Conservation (phyloP, 2,329 filamentous ascomycete genomes). For the Pseudogymnoascus sp. region DNA sequence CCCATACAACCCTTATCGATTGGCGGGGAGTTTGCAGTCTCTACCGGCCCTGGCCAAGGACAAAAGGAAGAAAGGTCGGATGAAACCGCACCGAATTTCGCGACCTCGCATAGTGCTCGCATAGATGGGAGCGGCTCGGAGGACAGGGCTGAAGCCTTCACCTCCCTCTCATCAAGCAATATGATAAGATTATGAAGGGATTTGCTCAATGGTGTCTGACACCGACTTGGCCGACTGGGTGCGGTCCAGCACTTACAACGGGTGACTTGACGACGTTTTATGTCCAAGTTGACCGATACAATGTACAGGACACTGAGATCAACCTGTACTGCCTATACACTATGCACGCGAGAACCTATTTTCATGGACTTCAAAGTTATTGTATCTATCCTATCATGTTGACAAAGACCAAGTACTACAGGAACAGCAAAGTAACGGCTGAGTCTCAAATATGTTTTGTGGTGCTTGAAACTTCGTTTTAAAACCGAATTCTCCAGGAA, state of each 20-base stretch:
- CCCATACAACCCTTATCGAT: background rate
- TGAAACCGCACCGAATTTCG: background rate
- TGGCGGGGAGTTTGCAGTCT: background rate
- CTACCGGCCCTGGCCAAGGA: background rate
- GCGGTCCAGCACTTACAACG: background rate
- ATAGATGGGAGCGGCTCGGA: background rate
- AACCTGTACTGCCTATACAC: too few relatives aligned
- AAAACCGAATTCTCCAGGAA: background rate
- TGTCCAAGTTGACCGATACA: background rate
- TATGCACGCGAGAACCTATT: background rate
- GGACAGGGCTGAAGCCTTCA: background rate
- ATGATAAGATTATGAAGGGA: slow-evolving; percentile 3
- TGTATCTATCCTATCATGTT: background rate
- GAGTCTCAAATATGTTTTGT: slow-evolving; percentile 8
- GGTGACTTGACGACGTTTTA: background rate
- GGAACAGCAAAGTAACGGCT: background rate
- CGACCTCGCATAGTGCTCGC: background rate
- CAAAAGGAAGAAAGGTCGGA: slow-evolving; percentile 3
- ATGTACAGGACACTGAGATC: too few relatives aligned
- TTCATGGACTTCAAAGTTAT: background rate
- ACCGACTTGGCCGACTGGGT: background rate
- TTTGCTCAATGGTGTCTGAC: background rate
- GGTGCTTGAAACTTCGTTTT: background rate
- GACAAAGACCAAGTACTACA: background rate
- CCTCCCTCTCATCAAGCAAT: background rate